Evolutionary conservation across 108 stramenopile species (phyloP), one percentile per base, ranked within the genome.

Genomic region (Asterionellopsis glacialis): DNA sequence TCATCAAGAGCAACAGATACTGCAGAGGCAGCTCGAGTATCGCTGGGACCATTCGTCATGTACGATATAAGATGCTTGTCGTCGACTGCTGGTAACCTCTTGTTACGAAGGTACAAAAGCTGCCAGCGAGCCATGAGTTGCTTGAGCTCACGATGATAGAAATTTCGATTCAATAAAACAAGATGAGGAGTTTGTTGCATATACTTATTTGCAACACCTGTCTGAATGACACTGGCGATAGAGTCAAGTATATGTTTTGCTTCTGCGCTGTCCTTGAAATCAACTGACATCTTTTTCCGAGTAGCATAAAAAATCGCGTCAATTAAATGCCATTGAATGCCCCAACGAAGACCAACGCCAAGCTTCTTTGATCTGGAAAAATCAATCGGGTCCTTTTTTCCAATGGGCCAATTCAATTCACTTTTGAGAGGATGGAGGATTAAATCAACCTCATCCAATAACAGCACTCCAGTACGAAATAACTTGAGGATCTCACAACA

Each of bases 341-440:
- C 81, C 99, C 99, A 99, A 24, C 99, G 90, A 13, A 97, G 69
- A 38, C 93, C 93, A 33, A 87, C 65, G 11, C 94, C 94, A 60
- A 95, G 71, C 33, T 33, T 33, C 61, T 88, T 88, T 33, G 81
- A 75, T 33, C 87, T 70, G 1, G 96, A 95, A 63, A 95, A 97
- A 80, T 99, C 99, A 48, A 99, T 96, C 0, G 97, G 96, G 25
- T 91, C 77, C 68, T 98, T 98, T 22, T 81, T 58, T 7, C 99
- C 99, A 28, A 98, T 90, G 9, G 98, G 99, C 96, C 98, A 99
- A 76, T 99, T 99, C 57, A 99, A 79, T 75, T 99, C 99, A 62
- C 93, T 94, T 74, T 97, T 97, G 45, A 99, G 78, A 4, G 99
- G 99, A 60, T 99, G 98, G 45, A 99, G 71, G 25, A 98, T 67